Percentiles rank a stretch among this genome's conserved stretches.
Conservation (phyloP, 768 basidiomycete species). For the Suillus subalutaceus region DNA sequence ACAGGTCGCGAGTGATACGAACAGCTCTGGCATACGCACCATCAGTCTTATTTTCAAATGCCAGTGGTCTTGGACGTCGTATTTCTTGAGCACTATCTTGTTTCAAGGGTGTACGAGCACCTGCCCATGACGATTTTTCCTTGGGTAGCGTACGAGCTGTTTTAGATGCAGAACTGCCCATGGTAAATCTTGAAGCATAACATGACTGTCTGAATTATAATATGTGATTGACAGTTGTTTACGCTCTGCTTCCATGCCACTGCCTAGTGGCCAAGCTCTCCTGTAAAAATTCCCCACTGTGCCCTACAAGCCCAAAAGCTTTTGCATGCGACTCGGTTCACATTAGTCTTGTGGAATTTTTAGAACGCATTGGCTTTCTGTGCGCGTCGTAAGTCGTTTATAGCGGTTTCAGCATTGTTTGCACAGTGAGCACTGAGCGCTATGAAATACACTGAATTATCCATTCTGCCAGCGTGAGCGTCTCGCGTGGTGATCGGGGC, state of each 20-base stretch:
- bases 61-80: slow-evolving; percentile 31
- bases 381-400: not conserved
- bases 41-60: slow-evolving; percentile 55
- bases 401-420: not conserved
- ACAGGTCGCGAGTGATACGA: not conserved
- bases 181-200: slow-evolving; percentile 24
- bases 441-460: not conserved
- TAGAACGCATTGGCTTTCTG: not conserved
- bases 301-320: not conserved
- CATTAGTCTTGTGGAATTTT: not conserved
- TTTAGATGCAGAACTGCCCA: slow-evolving; percentile 70
- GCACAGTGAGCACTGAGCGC: not conserved
- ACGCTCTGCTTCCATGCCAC: no score
- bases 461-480: not conserved
- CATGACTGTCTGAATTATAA: not conserved
- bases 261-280: no score
- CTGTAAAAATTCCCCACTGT: not conserved
- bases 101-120: slow-evolving; percentile 39
- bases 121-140: slow-evolving; percentile 51
- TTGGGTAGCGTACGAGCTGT: slow-evolving; percentile 57
- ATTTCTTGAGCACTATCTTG: slow-evolving; percentile 14
- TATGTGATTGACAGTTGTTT: not conserved
- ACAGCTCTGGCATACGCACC: slow-evolving; percentile 42
- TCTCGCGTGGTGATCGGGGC: no score
- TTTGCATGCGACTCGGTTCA: not conserved